Percentiles rank a stretch among this genome's conserved stretches.
Conservation (phyloP, 768 basidiomycete species). For the Mycena vulgaris region DNA sequence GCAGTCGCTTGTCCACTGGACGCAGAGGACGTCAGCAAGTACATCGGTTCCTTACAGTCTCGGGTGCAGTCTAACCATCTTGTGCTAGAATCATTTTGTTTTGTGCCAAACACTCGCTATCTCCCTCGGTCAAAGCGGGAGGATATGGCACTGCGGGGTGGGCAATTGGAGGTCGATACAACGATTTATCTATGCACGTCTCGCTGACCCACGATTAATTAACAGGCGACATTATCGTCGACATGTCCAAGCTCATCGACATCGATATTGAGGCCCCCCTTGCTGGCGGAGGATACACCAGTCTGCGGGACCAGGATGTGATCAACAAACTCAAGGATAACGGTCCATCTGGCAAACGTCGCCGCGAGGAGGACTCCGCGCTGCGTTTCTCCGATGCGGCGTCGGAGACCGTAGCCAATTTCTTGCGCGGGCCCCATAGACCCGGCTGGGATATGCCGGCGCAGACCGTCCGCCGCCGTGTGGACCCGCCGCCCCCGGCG, state of each 20-base stretch:
- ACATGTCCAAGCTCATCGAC: constrained; percentile 78
- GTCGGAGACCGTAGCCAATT: constrained; percentile 67
- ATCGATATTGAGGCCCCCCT: constrained; percentile 77
- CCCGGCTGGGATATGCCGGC: constrained; percentile 43
- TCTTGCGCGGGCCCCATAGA: constrained; percentile 58
- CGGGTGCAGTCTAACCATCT: constrained; percentile 15
- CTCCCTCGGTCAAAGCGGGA: constrained; percentile 89
- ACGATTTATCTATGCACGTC: constrained; percentile 72
- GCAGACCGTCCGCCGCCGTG: constrained; percentile 54
- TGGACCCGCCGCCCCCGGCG: constrained; percentile 44
- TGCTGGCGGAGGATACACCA: constrained; percentile 69
- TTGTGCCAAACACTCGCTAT: constrained; percentile 78
- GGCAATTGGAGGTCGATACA: constrained; percentile 89
- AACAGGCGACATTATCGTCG: constrained; percentile 85
- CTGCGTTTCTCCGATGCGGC: constrained; percentile 70
- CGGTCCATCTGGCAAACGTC: constrained; percentile 61
- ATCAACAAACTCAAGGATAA: constrained; percentile 46
- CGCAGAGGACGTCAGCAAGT: constrained; percentile 88
- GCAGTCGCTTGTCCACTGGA: constrained; percentile 83
- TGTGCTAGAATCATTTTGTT: constrained; percentile 74
- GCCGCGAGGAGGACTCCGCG: constrained; percentile 68
- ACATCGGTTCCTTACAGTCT: constrained; percentile 45
- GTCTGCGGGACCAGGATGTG: constrained; percentile 69
- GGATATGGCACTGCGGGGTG: constrained; percentile 94
- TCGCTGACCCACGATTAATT: neutral